Evolutionary conservation across 2,329 filamentous ascomycete species (phyloP).

Genomic region (Aspergillus jensenii): DNA sequence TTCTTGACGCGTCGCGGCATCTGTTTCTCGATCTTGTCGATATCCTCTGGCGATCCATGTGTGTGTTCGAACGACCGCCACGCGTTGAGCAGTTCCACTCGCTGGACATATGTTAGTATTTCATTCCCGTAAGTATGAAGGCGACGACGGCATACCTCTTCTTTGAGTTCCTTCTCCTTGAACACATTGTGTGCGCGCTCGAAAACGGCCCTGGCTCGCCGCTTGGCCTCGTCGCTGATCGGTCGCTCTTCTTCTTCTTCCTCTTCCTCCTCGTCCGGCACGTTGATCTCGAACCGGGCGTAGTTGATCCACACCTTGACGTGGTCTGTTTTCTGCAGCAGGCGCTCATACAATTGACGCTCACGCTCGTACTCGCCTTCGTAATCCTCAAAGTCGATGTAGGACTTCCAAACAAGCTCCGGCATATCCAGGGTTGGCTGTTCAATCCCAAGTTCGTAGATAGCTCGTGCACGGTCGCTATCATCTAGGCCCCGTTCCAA

Average conservation of each 20-base stretch:
- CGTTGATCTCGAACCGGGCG: conserved; percentile 96
- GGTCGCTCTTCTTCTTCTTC: conserved; percentile 58
- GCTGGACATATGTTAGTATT: conserved; percentile 46
- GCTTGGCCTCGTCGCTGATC: conserved; percentile 80
- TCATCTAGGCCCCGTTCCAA: conserved; percentile 90
- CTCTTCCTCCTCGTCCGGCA: conserved; percentile 71
- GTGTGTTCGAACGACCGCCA: conserved; percentile 91
- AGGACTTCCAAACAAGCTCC: conserved; percentile 94
- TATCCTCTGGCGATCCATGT: conserved; percentile 72
- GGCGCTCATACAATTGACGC: conserved; percentile 79
- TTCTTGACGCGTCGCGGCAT: conserved; percentile 95
- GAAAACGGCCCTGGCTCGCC: conserved; percentile 78
- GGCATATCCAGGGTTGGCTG: conserved; percentile 93
- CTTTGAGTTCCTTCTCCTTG: conserved; percentile 86
- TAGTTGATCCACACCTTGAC: conserved; percentile 99
- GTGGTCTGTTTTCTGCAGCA: conserved; percentile 93
- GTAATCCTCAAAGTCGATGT: conserved; percentile 98
- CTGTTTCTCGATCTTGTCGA: conserved; percentile 82
- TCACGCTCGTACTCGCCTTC: conserved; percentile 87
- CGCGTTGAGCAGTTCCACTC: conserved; percentile 85
- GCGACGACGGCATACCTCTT: conserved; percentile 59
- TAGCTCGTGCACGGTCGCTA: conserved; percentile 79
- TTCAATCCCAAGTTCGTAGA: conserved; percentile 85
- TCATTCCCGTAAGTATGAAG: neutral
- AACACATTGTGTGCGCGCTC: conserved; percentile 80